Conservation (phyloP, 78 protist species). For the Pelomyxa schiedti region DNA sequence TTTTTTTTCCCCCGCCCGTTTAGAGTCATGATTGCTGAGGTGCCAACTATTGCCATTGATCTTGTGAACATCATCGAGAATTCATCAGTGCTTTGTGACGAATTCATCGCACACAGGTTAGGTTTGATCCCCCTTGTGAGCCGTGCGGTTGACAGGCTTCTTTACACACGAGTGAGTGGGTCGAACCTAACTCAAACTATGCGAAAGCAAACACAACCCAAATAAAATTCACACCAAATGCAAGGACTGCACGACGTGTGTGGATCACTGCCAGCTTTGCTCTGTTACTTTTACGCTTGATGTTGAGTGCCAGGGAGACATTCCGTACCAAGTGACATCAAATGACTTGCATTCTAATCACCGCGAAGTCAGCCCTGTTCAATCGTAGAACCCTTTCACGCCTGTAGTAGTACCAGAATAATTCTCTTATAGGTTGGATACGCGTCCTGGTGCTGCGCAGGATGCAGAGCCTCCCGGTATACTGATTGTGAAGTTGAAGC, state of each 20-base stretch:
- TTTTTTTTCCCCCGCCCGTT: too few species aligned
- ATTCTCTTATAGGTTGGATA: too few species aligned
- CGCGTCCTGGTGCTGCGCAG: too few species aligned
- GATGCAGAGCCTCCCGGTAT: too few species aligned
- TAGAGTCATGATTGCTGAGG: constrained; percentile 77
- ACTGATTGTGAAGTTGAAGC: constrained; percentile 53
- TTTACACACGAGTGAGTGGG: constrained; percentile 34
- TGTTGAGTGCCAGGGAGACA: constrained; percentile 21
- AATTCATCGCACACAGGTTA: constrained; percentile 80
- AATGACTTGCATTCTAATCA: neutral
- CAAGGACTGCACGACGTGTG: constrained; percentile 40
- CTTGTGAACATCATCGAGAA: constrained; percentile 58
- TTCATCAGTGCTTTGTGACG: constrained; percentile 71
- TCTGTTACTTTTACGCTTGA: constrained; percentile 31
- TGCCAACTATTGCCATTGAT: constrained; percentile 80
- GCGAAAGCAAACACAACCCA: too few species aligned
- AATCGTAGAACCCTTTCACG: too few species aligned
- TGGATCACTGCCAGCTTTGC: constrained; percentile 42
- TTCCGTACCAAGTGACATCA: neutral
- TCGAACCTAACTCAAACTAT: neutral
- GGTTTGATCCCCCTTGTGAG: constrained; percentile 75
- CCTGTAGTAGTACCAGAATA: too few species aligned
- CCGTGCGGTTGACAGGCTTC: neutral
- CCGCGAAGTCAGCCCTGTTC: neutral
- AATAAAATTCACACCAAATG: too few species aligned